Conservation (phyloP, 2,329 filamentous ascomycete genomes). For the Myriosclerotinia duriaeana region DNA sequence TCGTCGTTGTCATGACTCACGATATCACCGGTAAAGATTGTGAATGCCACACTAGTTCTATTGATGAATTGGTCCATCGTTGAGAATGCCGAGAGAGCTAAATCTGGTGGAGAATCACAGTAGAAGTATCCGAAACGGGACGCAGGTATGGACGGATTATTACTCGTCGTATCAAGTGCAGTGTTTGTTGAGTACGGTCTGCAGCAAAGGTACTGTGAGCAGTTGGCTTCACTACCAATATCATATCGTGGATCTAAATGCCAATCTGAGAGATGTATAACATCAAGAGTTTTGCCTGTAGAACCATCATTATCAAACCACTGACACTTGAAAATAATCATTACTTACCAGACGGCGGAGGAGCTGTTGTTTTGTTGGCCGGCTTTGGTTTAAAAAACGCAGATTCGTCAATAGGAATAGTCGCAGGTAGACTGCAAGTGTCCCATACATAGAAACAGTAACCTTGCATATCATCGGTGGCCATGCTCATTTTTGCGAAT, state of each 20-base stretch:
- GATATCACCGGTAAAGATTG: conserved; percentile 40
- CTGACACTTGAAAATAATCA: background rate
- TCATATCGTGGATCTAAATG: conserved; percentile 39
- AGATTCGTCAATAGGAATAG: conserved; percentile 13
- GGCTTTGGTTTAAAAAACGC: conserved; percentile 21
- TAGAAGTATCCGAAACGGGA: conserved; percentile 23
- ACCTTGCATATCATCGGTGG: conserved; percentile 19
- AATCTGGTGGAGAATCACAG: conserved; percentile 24
- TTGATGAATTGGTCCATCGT: conserved; percentile 25
- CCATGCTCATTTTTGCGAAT: conserved; percentile 23
- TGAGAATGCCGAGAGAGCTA: conserved; percentile 25
- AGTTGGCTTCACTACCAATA: conserved; percentile 39
- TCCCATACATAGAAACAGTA: conserved; percentile 19
- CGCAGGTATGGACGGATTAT: conserved; percentile 15
- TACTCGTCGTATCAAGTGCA: conserved; percentile 14
- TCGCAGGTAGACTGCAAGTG: conserved; percentile 14
- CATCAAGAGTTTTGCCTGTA: conserved; percentile 27
- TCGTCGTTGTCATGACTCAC: conserved; percentile 38
- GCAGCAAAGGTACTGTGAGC: conserved; percentile 37
- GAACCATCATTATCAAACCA: background rate
- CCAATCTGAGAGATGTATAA: conserved; percentile 40
- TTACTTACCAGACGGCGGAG: conserved; percentile 13
- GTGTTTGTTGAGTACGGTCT: conserved; percentile 22
- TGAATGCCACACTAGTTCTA: conserved; percentile 32
- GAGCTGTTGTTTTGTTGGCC: conserved; percentile 17